Percentiles rank a stretch among this genome's conserved stretches.
Conservation (phyloP, 2,329 filamentous ascomycete species). For the Fusarium cyanostomum region DNA sequence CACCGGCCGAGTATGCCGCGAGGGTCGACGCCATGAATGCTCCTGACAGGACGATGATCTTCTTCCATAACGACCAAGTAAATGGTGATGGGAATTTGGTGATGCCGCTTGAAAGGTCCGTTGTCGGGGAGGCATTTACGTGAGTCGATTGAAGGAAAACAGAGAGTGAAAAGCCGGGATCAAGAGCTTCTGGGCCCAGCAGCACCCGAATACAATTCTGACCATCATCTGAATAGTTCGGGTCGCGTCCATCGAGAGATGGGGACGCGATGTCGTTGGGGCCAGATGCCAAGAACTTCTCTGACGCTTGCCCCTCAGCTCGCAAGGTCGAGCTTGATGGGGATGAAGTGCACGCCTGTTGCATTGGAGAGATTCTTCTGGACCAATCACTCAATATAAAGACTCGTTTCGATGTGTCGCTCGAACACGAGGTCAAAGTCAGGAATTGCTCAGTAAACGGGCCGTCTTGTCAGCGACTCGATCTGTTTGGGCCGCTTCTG, state of each 20-base stretch:
- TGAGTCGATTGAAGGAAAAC: not conserved
- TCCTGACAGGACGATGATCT: conserved; percentile 28
- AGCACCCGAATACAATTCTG: not conserved
- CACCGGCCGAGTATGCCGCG: conserved; percentile 72
- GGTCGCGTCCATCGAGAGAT: not conserved
- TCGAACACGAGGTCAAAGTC: too few relatives aligned
- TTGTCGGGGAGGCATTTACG: not conserved
- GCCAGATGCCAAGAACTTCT: not conserved
- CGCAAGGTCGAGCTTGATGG: not conserved
- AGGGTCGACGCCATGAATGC: conserved; percentile 60
- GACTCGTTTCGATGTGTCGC: too few relatives aligned
- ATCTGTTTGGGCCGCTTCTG: too few relatives aligned
- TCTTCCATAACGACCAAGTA: conserved; percentile 28
- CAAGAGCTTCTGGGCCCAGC: conserved; percentile 9
- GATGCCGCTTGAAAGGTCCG: not conserved
- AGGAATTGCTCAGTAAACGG: too few relatives aligned
- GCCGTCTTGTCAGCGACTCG: too few relatives aligned
- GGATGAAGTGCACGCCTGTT: not conserved
- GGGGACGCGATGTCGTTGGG: not conserved
- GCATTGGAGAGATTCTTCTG: not conserved
- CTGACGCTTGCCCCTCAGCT: not conserved
- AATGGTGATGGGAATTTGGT: conserved; percentile 9
- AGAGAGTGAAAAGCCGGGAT: not conserved
- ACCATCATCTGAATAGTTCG: not conserved
- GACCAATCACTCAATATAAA: too few relatives aligned